Conservation (phyloP, 148 eudicot genomes). For the Dysphania ambrosioides region DNA sequence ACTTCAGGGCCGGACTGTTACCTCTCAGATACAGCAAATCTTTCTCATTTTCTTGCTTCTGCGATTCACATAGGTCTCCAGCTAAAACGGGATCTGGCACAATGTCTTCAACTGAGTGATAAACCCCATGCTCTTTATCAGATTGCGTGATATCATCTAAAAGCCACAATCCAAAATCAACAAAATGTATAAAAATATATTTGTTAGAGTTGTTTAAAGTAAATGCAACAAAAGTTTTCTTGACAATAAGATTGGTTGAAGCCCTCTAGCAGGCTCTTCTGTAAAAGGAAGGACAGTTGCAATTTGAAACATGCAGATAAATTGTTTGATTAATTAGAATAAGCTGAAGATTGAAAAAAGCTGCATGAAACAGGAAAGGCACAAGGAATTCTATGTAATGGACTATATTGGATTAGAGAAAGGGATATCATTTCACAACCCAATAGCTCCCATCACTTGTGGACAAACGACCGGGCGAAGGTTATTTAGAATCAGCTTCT, state of each 20-base stretch:
- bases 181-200: slow-evolving; percentile 12
- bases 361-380: background rate
- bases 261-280: background rate
- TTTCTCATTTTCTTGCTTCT: slow-evolving; percentile 28
- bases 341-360: background rate
- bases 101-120: slow-evolving; percentile 24
- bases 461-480: background rate
- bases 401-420: background rate
- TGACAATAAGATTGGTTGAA: background rate
- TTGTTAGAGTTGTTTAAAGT: background rate
- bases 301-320: background rate
- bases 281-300: background rate
- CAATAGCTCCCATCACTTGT: background rate
- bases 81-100: slow-evolving; percentile 27
- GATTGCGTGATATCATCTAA: slow-evolving; percentile 73
- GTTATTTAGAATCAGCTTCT: background rate
- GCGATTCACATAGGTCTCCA: slow-evolving; percentile 32
- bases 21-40: slow-evolving; percentile 25
- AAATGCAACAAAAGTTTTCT: background rate
- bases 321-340: background rate
- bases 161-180: slow-evolving; percentile 29
- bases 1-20: slow-evolving; percentile 22
- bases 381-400: background rate
- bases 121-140: slow-evolving; percentile 36
- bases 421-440: background rate